These are phyloP conservation scores for Byssochlamys sp. DNA, from an alignment of 2,329 filamentous ascomycete species.

Conservation along the genomic window DNA sequence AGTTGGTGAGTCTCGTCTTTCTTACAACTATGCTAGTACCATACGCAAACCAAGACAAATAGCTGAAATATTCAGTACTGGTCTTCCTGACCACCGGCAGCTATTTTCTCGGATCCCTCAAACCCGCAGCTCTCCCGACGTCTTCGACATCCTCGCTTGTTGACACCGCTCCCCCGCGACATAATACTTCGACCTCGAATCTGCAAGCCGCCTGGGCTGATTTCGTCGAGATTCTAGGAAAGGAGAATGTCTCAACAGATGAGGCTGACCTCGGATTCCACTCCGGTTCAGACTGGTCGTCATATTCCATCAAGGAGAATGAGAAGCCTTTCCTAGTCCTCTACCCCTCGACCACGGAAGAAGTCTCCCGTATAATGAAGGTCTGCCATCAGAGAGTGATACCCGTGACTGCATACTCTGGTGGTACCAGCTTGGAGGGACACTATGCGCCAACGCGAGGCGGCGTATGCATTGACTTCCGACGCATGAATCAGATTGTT, in stretches of 20 bases:
- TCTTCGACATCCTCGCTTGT: slow-evolving; percentile 51
- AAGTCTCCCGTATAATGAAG: slow-evolving; percentile 81
- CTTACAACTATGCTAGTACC: slow-evolving; percentile 4
- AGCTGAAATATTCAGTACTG: slow-evolving; percentile 34
- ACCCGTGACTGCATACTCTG: slow-evolving; percentile 77
- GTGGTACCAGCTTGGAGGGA: slow-evolving; percentile 81
- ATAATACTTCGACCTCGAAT: slow-evolving; percentile 48
- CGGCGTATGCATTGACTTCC: slow-evolving; percentile 78
- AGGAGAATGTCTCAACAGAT: slow-evolving; percentile 53
- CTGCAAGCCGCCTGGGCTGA: slow-evolving; percentile 57
- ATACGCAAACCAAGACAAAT: slow-evolving; percentile 3
- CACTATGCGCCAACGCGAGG: slow-evolving; percentile 75
- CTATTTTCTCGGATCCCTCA: slow-evolving; percentile 47
- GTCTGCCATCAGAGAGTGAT: slow-evolving; percentile 71
- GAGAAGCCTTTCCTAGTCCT: slow-evolving; percentile 54
- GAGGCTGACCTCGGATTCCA: slow-evolving; percentile 47
- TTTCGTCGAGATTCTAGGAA: slow-evolving; percentile 52
- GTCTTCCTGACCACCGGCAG: slow-evolving; percentile 42
- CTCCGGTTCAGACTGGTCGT: slow-evolving; percentile 55
- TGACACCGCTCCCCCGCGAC: slow-evolving; percentile 39
- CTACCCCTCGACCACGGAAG: slow-evolving; percentile 66
- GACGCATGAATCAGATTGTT: slow-evolving; percentile 72
- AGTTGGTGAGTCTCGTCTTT: slow-evolving; percentile 18
- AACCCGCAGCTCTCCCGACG: slow-evolving; percentile 37
- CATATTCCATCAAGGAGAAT: slow-evolving; percentile 35